phyloP scores from a whole-genome alignment of 352 stramenopile species.

The Phytopythium boreale region DNA sequence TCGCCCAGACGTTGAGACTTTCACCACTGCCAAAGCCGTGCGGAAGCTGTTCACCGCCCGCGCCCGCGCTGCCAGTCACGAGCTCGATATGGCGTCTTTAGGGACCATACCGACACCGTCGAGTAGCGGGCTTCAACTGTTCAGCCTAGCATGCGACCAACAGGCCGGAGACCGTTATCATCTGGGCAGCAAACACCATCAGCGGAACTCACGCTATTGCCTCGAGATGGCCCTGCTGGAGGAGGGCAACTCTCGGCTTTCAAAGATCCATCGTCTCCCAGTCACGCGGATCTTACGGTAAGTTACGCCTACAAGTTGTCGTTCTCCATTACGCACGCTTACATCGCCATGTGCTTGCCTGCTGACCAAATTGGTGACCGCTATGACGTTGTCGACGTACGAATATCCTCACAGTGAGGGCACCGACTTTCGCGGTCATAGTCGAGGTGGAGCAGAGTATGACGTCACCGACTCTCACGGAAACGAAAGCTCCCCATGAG shows the following conservation, averaged over 20 bases:
- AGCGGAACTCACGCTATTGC: not conserved
- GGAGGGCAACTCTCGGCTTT: constrained; percentile 32
- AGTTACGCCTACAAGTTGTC: not conserved
- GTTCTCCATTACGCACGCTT: not conserved
- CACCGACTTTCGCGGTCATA: not conserved
- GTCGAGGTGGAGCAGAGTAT: not conserved
- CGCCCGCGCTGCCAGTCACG: constrained; percentile 8
- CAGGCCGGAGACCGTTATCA: not conserved
- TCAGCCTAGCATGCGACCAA: not conserved
- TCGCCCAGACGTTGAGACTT: constrained; percentile 31
- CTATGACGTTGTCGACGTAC: not conserved
- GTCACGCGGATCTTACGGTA: constrained; percentile 39
- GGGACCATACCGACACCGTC: not conserved
- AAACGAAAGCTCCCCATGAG: no score
- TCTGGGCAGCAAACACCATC: not conserved
- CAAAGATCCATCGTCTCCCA: constrained; percentile 37
- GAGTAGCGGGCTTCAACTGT: not conserved
- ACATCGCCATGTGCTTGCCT: not conserved
- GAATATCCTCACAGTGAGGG: not conserved
- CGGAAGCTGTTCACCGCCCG: constrained; percentile 41
- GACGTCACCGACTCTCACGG: no score
- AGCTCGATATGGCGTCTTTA: not conserved
- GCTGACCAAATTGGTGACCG: not conserved
- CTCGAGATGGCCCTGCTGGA: constrained; percentile 9
- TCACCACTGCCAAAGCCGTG: constrained; percentile 34